Conservation (phyloP, 1,284 basidiomycete species). For the Coniferiporia sulphurascens region DNA sequence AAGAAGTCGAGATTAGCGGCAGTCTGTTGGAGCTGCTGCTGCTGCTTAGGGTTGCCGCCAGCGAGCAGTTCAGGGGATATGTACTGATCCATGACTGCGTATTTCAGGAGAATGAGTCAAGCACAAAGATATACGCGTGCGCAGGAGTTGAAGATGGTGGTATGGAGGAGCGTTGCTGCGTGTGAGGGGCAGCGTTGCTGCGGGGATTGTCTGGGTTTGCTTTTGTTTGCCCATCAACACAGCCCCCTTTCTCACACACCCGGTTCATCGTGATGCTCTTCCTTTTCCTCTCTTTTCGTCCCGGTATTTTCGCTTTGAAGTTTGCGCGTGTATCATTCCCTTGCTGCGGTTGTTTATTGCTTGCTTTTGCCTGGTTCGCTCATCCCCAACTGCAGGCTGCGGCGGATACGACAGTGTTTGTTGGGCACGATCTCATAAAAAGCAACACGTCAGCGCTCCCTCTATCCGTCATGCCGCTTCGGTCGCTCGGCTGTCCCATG, state of each 20-base stretch:
- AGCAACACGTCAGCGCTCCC: too few relatives aligned
- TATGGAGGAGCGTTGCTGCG: background rate
- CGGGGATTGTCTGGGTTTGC: background rate
- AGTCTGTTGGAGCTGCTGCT: constrained; percentile 21
- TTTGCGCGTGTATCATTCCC: too few relatives aligned
- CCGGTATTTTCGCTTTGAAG: too few relatives aligned
- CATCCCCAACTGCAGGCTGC: too few relatives aligned
- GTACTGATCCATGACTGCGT: constrained; percentile 19
- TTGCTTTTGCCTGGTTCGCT: too few relatives aligned
- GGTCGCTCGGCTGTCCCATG: too few relatives aligned
- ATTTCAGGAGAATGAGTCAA: constrained; percentile 3
- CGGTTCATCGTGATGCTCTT: background rate
- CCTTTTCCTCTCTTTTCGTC: background rate
- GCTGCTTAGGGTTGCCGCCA: constrained; percentile 11
- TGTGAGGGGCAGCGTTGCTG: background rate
- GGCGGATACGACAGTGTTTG: too few relatives aligned
- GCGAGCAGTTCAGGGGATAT: constrained; percentile 17
- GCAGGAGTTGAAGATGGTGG: constrained; percentile 5
- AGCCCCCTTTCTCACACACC: background rate
- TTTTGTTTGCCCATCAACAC: background rate
- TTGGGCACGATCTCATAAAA: too few relatives aligned
- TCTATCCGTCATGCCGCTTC: too few relatives aligned
- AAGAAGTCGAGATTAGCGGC: constrained; percentile 51
- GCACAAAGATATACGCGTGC: constrained; percentile 5
- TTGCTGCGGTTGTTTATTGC: too few relatives aligned